phyloP scores from a whole-genome alignment of 371 early-diverging fungal genomes.

The Syncephalastrum monosporum region DNA sequence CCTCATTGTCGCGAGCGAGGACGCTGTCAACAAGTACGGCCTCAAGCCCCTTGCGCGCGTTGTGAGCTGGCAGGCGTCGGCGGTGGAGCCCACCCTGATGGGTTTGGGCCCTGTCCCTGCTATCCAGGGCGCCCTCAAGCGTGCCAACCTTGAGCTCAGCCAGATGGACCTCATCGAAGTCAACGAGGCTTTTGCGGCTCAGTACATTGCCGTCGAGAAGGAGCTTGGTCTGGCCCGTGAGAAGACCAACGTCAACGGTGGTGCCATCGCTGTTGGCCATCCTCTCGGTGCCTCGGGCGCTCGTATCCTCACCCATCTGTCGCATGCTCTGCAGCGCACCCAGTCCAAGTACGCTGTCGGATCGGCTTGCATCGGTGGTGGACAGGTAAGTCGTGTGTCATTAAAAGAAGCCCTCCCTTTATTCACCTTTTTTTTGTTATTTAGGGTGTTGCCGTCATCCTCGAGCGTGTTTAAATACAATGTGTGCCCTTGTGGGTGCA shows the following conservation, averaged over 20 bases:
- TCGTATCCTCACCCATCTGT: constrained; percentile 87
- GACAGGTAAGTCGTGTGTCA: constrained; percentile 63
- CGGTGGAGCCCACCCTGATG: constrained; percentile 84
- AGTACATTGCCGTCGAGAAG: constrained; percentile 88
- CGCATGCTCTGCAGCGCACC: constrained; percentile 80
- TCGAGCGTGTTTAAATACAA: constrained; percentile 44
- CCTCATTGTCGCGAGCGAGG: constrained; percentile 85
- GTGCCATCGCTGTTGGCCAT: constrained; percentile 97
- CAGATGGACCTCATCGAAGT: constrained; percentile 94
- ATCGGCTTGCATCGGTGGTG: constrained; percentile 92
- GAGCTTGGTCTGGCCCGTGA: constrained; percentile 79
- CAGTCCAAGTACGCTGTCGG: constrained; percentile 87
- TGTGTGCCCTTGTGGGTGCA: too few relatives aligned
- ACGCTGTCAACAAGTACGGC: constrained; percentile 78
- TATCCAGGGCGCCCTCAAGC: constrained; percentile 82
- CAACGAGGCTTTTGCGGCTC: constrained; percentile 98
- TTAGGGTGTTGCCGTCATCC: constrained; percentile 54
- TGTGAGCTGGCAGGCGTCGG: constrained; percentile 84
- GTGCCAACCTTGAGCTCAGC: constrained; percentile 74
- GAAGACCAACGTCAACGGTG: constrained; percentile 89
- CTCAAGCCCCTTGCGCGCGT: constrained; percentile 86
- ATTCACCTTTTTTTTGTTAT: not conserved
- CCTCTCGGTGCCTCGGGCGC: constrained; percentile 97
- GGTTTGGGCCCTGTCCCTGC: constrained; percentile 96
- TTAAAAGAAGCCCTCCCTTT: not conserved